Percentiles rank a stretch among this genome's conserved stretches.
Evolutionary conservation across 164 flowering plant species (phyloP).

Genomic region (Chloranthus sessilifolius): DNA sequence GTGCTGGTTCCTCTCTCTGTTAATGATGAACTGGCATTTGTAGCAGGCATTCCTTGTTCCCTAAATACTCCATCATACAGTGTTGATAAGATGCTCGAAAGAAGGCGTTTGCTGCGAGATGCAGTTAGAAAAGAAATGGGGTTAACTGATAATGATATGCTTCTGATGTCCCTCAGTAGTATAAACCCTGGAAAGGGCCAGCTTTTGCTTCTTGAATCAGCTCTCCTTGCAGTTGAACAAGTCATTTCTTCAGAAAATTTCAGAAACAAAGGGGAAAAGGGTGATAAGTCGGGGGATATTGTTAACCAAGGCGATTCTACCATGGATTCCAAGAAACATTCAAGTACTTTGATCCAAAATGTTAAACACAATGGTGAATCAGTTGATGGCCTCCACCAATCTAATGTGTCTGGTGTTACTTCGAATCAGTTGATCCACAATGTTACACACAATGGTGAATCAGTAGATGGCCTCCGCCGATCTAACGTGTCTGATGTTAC

Average conservation of each 20-base stretch:
- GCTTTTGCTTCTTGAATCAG: constrained; percentile 76
- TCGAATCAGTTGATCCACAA: constrained; percentile 33
- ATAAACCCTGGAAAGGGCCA: constrained; percentile 97
- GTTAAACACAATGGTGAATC: constrained; percentile 14
- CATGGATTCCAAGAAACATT: constrained; percentile 24
- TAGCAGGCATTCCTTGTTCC: constrained; percentile 76
- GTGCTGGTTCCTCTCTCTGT: constrained; percentile 76
- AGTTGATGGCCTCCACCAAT: constrained; percentile 1
- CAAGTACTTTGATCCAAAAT: constrained; percentile 45
- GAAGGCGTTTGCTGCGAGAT: constrained; percentile 47
- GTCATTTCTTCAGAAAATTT: constrained; percentile 18
- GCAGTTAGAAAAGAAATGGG: constrained; percentile 89
- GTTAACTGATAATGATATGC: constrained; percentile 71
- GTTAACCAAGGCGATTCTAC: constrained; percentile 19
- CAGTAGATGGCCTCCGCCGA: constrained; percentile 2
- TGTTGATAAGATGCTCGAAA: constrained; percentile 73
- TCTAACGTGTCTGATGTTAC: constrained; percentile 14
- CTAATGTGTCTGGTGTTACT: constrained; percentile 14
- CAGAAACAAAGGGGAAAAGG: constrained; percentile 15
- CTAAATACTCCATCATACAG: constrained; percentile 71
- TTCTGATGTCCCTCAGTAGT: constrained; percentile 82
- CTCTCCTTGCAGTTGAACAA: constrained; percentile 33
- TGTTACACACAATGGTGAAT: constrained; percentile 13
- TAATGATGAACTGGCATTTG: constrained; percentile 94
- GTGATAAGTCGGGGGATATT: constrained; percentile 1